Evolutionary conservation across 306 rosid genomes (phyloP), one percentile per base, ranked within the genome.

Genomic region (Morella rubra): DNA sequence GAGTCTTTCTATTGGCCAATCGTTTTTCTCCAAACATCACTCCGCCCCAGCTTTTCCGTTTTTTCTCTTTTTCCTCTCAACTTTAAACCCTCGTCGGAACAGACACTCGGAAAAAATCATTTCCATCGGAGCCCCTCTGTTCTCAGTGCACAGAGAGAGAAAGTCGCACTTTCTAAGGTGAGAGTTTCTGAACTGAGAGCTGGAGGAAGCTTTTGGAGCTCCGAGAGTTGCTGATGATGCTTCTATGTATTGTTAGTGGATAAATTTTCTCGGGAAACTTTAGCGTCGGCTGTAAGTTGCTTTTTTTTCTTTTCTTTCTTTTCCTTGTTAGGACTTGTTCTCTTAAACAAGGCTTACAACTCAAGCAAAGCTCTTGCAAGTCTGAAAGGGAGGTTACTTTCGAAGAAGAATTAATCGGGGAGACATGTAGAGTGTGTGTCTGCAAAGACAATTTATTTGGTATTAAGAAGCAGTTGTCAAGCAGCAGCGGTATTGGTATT

Each of bases 291-390:
- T 60, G 72, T 83, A 81, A 85, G 81, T 85, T 83, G 75, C 83
- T 80, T 79, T 73, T 22, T 56, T 24, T 22, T 66, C 70, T 78
- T 46, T 42, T 74, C 27, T 41, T 20, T 20, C 62, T 73, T 80
- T 71, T 76, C n/a, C 77, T 76, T 81, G 40, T 41, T 56, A 55
- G 59, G 65, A 49, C 52, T 67, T 59, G 54, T 77, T 75, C 79
- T 79, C 53, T 70, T 78, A 58, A 10, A 40, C 76, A 78, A 82
- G 74, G 86, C 91, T 93, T 93, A 86, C 53, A 73, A 59, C 85
- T 69, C 81, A 93, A 89, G 92, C 88, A 86, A 85, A 75, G 85
- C 52, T 84, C 54, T 77, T 75, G 20, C 62, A 42, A 73, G 79
- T 72, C 78, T 81, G 78, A 75, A 74, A 74, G 78, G 40, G 60